These are phyloP conservation scores for Macrophomina phaseolina DNA, from an alignment of 2,329 filamentous ascomycete genomes.

Conservation along the genomic window DNA sequence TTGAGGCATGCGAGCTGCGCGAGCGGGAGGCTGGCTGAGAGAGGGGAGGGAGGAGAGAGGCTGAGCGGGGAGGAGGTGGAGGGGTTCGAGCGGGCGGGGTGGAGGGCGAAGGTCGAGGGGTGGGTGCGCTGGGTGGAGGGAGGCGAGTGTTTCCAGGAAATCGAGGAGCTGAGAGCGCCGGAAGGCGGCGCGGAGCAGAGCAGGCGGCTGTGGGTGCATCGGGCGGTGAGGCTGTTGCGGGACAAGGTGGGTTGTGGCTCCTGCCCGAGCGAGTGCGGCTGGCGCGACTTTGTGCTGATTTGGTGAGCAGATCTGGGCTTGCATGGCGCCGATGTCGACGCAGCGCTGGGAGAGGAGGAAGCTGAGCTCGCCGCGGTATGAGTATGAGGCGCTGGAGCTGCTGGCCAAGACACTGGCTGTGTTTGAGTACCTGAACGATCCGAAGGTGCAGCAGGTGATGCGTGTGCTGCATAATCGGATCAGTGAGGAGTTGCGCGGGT, in stretches of 20 bases:
- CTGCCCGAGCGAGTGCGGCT: not conserved
- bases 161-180: not conserved
- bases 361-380: constrained; percentile 5
- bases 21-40: not conserved
- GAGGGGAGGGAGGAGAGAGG: not conserved
- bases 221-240: constrained; percentile 10
- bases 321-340: constrained; percentile 10
- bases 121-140: not conserved
- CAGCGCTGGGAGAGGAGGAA: constrained; percentile 11
- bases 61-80: not conserved
- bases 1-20: not conserved
- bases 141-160: not conserved
- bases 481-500: not conserved
- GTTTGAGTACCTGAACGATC: constrained; percentile 18
- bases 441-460: not conserved
- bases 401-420: constrained; percentile 14
- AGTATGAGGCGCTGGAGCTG: constrained; percentile 11
- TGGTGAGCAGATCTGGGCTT: not conserved
- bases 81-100: not conserved
- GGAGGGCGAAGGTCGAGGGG: not conserved
- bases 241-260: not conserved
- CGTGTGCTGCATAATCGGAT: not conserved
- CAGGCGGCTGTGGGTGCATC: not conserved
- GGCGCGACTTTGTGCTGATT: not conserved
- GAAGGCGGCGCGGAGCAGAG: not conserved